Conservation (phyloP, 1,284 basidiomycete genomes). For the Sphagnurus paluster region DNA sequence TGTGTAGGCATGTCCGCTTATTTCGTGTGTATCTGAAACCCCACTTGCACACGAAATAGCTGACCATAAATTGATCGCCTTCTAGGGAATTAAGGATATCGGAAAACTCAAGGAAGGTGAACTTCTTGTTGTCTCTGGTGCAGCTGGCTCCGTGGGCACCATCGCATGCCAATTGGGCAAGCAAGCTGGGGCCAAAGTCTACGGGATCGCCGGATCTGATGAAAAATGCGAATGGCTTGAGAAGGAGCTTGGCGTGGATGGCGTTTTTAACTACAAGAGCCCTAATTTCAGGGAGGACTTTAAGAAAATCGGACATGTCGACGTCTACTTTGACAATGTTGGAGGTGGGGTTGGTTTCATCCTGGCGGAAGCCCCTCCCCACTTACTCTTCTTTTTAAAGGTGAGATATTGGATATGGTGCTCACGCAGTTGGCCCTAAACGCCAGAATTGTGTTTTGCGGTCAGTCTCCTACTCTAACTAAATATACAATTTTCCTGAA, state of each 20-base stretch:
- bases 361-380: neutral
- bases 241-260: constrained; percentile 79
- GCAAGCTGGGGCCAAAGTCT: constrained; percentile 73
- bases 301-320: constrained; percentile 64
- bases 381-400: constrained; percentile 22
- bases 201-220: constrained; percentile 72
- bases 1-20: constrained; percentile 77
- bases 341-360: constrained; percentile 49
- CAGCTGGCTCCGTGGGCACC: constrained; percentile 85
- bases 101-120: constrained; percentile 81
- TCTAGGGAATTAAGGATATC: constrained; percentile 80
- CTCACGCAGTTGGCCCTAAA: constrained; percentile 73
- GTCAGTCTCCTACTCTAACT: constrained; percentile 23
- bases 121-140: constrained; percentile 83
- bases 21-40: constrained; percentile 51
- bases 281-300: constrained; percentile 68
- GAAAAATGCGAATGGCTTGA: constrained; percentile 87
- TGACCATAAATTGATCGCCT: neutral
- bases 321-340: constrained; percentile 89
- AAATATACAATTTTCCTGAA: constrained; percentile 1
- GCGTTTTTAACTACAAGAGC: constrained; percentile 87
- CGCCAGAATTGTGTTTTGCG: constrained; percentile 73
- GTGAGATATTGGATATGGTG: constrained; percentile 75
- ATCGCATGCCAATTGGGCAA: constrained; percentile 80
- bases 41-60: neutral